Conservation (phyloP, 768 basidiomycete genomes). For the Pisolithus sp. region DNA sequence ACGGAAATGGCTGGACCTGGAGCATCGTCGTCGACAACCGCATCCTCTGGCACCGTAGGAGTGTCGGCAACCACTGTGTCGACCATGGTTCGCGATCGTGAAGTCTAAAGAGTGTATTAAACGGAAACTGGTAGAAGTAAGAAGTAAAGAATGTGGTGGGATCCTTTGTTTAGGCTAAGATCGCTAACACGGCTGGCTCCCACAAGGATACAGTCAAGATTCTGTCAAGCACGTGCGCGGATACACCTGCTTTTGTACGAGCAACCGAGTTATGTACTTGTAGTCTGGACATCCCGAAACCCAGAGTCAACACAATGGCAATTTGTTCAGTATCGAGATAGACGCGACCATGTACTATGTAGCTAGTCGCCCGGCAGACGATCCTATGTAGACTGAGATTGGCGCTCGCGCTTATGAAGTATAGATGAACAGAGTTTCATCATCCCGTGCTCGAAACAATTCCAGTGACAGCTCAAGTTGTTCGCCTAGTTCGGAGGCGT, state of each 20-base stretch:
- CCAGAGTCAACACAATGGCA: too few relatives aligned
- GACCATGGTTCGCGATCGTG: slow-evolving; percentile 11
- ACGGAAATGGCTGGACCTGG: slow-evolving; percentile 57
- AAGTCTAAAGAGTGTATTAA: not conserved
- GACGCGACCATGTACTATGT: not conserved
- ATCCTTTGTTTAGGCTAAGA: slow-evolving; percentile 1
- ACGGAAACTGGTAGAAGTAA: not conserved
- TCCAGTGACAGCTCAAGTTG: not conserved
- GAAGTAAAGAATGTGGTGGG: not conserved
- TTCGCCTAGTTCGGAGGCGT: slow-evolving; percentile 12
- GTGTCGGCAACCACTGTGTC: slow-evolving; percentile 10
- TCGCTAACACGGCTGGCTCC: not conserved
- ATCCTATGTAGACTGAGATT: too few relatives aligned
- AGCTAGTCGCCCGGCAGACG: not conserved
- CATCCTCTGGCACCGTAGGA: slow-evolving; percentile 2
- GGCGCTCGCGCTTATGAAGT: too few relatives aligned
- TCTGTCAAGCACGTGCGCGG: slow-evolving; percentile 18
- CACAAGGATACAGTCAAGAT: slow-evolving; percentile 10
- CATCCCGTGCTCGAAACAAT: too few relatives aligned
- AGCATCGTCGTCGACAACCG: slow-evolving; percentile 41
- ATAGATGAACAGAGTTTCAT: too few relatives aligned
- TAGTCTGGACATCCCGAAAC: too few relatives aligned
- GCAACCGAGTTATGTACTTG: not conserved
- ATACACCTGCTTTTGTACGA: not conserved
- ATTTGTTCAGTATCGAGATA: too few relatives aligned